These are phyloP conservation scores for Ilyonectria destructans DNA, from an alignment of 2,329 filamentous ascomycete genomes.

Conservation along the genomic window DNA sequence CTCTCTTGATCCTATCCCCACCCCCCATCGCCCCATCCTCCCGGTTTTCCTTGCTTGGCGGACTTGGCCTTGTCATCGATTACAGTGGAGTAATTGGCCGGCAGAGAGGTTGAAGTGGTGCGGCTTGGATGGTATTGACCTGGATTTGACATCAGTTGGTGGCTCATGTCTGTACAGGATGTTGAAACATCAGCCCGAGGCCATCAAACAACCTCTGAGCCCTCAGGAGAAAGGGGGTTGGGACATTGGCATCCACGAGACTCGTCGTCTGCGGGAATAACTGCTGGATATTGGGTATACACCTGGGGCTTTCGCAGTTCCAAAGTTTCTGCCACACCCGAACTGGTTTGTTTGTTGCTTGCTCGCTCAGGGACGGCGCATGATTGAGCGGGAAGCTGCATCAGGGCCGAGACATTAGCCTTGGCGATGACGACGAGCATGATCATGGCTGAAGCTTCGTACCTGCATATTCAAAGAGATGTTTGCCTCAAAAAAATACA, in stretches of 20 bases:
- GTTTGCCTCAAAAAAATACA: no score
- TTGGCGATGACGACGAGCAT: no score
- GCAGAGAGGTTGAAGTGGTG: background rate
- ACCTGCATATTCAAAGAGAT: no score
- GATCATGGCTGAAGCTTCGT: no score
- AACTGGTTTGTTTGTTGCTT: no score
- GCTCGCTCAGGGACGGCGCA: no score
- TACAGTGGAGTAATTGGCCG: background rate
- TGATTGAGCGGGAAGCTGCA: no score
- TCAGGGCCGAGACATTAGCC: no score
- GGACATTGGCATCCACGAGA: background rate
- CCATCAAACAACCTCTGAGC: background rate
- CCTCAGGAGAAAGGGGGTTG: background rate
- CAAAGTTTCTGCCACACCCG: no score
- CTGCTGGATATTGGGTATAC: no score
- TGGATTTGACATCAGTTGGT: constrained; percentile 11
- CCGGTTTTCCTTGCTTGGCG: constrained; percentile 5
- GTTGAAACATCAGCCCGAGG: background rate
- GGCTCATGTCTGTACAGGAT: background rate
- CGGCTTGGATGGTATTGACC: constrained; percentile 10
- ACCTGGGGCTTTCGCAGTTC: no score
- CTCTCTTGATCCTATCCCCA: constrained; percentile 24
- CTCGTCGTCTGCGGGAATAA: background rate
- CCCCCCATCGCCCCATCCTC: constrained; percentile 17
- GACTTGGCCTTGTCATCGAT: constrained; percentile 8